Percentiles rank a stretch among this genome's conserved stretches.
These are phyloP conservation scores for Leishmania arabica DNA, from an alignment of 208 protist genomes.

Conservation along the genomic window DNA sequence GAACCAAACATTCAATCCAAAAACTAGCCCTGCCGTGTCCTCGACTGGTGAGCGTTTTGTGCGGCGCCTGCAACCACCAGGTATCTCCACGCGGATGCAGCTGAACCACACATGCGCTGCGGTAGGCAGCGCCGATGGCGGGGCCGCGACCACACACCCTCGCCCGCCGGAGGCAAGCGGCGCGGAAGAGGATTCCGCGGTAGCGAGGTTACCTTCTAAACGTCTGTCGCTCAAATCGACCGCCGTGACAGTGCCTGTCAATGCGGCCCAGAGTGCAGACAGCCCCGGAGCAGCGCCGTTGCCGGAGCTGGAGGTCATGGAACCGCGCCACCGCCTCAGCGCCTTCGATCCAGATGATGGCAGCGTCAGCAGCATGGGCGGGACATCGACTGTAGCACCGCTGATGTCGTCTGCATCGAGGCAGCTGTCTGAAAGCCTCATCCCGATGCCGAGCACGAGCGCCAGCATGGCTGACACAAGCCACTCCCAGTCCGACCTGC, in stretches of 20 bases:
- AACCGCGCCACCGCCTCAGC: background rate
- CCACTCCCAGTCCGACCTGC: constrained; percentile 14
- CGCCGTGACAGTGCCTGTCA: background rate
- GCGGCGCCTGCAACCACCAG: background rate
- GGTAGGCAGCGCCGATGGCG: background rate
- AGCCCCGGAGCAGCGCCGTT: too few relatives aligned
- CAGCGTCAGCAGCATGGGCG: background rate
- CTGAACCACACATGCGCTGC: constrained; percentile 6
- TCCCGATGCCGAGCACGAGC: background rate
- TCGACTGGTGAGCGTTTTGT: background rate
- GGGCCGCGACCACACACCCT: background rate
- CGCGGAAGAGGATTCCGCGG: background rate
- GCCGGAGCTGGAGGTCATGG: background rate
- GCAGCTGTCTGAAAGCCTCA: constrained; percentile 2
- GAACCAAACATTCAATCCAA: background rate
- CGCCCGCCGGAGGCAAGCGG: background rate
- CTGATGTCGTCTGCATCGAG: background rate
- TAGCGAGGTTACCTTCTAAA: background rate
- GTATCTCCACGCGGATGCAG: background rate
- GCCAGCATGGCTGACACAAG: background rate
- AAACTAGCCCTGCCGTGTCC: background rate
- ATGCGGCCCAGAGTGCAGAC: background rate
- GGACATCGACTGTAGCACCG: background rate
- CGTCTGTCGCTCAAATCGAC: background rate
- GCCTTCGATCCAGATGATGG: background rate